Conservation (phyloP, 2,329 filamentous ascomycete genomes). For the Tolypocladium ovalisporum region DNA sequence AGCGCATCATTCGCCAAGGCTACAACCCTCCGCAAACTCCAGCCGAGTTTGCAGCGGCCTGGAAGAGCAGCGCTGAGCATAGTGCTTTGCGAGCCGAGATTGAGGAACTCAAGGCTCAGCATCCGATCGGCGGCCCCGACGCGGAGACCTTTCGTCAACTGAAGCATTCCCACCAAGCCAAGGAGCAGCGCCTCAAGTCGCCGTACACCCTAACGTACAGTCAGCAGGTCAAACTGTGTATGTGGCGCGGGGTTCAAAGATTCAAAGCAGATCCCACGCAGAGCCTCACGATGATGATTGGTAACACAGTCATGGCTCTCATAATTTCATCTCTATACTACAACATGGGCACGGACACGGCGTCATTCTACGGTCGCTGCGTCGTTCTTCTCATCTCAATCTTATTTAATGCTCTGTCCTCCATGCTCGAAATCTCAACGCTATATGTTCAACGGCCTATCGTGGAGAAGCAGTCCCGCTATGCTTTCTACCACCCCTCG, state of each 20-base stretch:
- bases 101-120: constrained; percentile 16
- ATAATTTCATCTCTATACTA: constrained; percentile 43
- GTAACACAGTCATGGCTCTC: constrained; percentile 34
- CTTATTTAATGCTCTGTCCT: constrained; percentile 37
- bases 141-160: neutral
- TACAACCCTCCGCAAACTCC: constrained; percentile 23
- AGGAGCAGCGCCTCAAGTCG: neutral
- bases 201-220: neutral
- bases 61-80: constrained; percentile 18
- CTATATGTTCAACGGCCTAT: constrained; percentile 25
- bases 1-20: constrained; percentile 20
- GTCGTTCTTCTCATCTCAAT: constrained; percentile 42
- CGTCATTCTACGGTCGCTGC: constrained; percentile 32
- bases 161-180: neutral
- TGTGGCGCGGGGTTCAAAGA: neutral
- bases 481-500: constrained; percentile 27
- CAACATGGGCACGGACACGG: constrained; percentile 28
- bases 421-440: constrained; percentile 24
- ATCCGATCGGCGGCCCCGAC: neutral
- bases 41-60: constrained; percentile 25
- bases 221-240: neutral
- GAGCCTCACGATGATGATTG: constrained; percentile 10
- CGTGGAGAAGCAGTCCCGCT: constrained; percentile 27
- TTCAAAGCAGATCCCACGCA: constrained; percentile 1
- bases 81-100: constrained; percentile 9